Evolutionary conservation across 2,329 filamentous ascomycete genomes (phyloP).

Genomic region (Dactylonectria macrodidyma): DNA sequence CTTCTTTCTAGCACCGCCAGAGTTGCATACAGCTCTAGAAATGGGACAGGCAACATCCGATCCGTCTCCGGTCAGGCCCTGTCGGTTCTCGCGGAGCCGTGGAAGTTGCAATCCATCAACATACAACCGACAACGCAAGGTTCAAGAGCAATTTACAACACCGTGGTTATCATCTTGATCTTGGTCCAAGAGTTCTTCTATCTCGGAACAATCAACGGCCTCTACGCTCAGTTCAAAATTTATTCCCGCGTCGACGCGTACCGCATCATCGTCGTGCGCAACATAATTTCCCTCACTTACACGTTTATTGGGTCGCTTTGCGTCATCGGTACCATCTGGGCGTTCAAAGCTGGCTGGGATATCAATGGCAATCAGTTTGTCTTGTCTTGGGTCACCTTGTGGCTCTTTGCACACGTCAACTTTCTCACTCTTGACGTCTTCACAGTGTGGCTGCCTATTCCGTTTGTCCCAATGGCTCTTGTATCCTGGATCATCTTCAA

Average conservation of each 20-base stretch:
- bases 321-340: slow-evolving; percentile 32
- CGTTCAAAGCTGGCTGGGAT: slow-evolving; percentile 35
- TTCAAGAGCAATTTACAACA: slow-evolving; percentile 45
- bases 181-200: slow-evolving; percentile 46
- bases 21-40: slow-evolving; percentile 31
- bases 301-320: slow-evolving; percentile 38
- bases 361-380: slow-evolving; percentile 34
- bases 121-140: slow-evolving; percentile 42
- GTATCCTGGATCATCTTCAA: slow-evolving; percentile 40
- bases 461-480: slow-evolving; percentile 40
- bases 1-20: slow-evolving; percentile 31
- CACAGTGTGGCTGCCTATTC: slow-evolving; percentile 41
- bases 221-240: slow-evolving; percentile 42
- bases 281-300: slow-evolving; percentile 32
- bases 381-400: slow-evolving; percentile 38
- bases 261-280: slow-evolving; percentile 37
- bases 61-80: slow-evolving; percentile 33
- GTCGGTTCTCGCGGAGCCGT: slow-evolving; percentile 39
- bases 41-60: slow-evolving; percentile 34
- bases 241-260: slow-evolving; percentile 26
- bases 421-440: slow-evolving; percentile 43
- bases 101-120: slow-evolving; percentile 40
- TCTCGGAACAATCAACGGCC: slow-evolving; percentile 41
- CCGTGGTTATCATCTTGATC: slow-evolving; percentile 42
- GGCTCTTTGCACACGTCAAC: slow-evolving; percentile 40